Conservation (phyloP, 106 monocot genomes). For the Dioscorea zingiberensis region DNA sequence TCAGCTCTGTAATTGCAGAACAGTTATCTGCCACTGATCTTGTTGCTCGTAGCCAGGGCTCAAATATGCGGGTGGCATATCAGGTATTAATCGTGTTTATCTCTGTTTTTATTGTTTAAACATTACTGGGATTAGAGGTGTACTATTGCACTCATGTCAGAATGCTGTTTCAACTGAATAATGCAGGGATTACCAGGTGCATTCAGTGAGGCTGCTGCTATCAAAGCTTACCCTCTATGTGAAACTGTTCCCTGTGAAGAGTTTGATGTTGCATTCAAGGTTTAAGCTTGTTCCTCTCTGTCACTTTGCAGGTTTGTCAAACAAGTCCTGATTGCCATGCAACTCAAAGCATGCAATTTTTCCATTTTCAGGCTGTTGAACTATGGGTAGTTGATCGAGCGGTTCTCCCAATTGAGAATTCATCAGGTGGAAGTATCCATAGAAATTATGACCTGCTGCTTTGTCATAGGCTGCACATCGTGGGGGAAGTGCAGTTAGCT, state of each 20-base stretch:
- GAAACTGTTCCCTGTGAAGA: conserved; percentile 70
- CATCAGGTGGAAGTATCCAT: conserved; percentile 62
- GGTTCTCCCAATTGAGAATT: conserved; percentile 81
- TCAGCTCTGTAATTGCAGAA: conserved; percentile 23
- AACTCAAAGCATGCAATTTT: neutral
- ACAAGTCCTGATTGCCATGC: neutral
- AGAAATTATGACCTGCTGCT: conserved; percentile 72
- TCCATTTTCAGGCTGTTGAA: conserved; percentile 59
- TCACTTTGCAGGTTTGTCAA: neutral
- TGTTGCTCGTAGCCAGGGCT: conserved; percentile 32
- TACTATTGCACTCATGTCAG: neutral
- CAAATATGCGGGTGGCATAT: conserved; percentile 63
- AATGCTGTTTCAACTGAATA: neutral
- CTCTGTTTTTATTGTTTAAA: conserved; percentile 5
- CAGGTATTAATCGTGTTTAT: conserved; percentile 30
- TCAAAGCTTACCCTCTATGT: conserved; percentile 70
- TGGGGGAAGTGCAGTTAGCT: conserved; percentile 65
- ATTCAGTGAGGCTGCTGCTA: conserved; percentile 73
- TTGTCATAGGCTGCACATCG: conserved; percentile 67
- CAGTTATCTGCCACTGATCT: conserved; percentile 46
- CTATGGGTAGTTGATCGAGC: conserved; percentile 69
- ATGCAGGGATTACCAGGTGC: conserved; percentile 69
- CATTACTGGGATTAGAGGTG: neutral
- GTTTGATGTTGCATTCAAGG: conserved; percentile 78
- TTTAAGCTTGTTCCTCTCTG: conserved; percentile 9